Evolutionary conservation across 768 basidiomycete genomes (phyloP), one percentile per base, ranked within the genome.

Genomic region (Boletus huronensis): DNA sequence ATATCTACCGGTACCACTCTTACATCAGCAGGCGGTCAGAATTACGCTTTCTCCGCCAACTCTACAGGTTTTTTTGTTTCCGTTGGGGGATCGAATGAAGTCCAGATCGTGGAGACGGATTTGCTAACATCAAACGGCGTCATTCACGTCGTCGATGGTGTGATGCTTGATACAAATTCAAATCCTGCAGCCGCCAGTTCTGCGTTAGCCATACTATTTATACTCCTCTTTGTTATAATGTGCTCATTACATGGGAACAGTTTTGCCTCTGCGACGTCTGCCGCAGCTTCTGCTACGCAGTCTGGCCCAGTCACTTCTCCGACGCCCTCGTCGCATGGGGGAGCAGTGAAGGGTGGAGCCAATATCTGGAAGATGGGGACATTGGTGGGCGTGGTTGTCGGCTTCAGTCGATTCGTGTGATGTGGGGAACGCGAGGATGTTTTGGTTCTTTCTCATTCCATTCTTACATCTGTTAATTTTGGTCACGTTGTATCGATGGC

Each of bases 61-160:
- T 69, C 72, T 0, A 78, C 82, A 5, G 87, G 88, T 2, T 65
- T 73, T 0, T 89, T 73, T 65, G 79, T 91, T 47, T 75, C 72
- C 32, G 71, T 66, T 17, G 67, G 70, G 8, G 78, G 75, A 43
- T 72, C 73, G 46, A 61, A 75, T 58, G 72, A 76, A 36, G 85
- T 82, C 6, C 74, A 69, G 58, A 80, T 90, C 61, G 62, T 85
- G 39, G 74, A 76, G 48, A 67, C 80, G 14, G 85, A 90, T 64
- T 75, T 87, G 6, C 71, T 90, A 59, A 66, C 81, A 25, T 64
- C 75, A 17, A 90, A 90, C 58, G 88, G 88, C 43, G 89, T 90
- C 39, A 66, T 87, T 9, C 87, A 90, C 65, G 65, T 85, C 39
- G 77, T 87, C 54, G 74, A 85, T 58, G 60, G 70, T 17, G 81